Evolutionary conservation across 345 rosid species (phyloP).

Genomic region (Triadica sebifera): DNA sequence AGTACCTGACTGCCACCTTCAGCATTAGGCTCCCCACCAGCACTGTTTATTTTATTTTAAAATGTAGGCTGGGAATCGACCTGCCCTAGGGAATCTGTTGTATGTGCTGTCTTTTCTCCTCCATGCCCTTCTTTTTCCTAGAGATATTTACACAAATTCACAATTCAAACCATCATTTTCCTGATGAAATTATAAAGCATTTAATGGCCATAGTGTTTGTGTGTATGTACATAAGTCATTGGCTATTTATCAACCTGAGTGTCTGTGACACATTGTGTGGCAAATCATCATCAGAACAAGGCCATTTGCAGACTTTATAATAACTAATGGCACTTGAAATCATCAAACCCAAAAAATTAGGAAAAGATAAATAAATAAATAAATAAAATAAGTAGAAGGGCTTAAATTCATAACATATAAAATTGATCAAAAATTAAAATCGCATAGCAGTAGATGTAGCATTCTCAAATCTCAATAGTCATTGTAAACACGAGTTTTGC

Average conservation of each 20-base stretch:
- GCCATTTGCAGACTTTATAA: not conserved
- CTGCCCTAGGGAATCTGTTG: conserved; percentile 35
- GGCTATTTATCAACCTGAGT: not conserved
- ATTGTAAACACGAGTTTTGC: not conserved
- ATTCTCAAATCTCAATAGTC: not conserved
- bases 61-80: conserved; percentile 37
- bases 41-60: conserved; percentile 33
- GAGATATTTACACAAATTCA: conserved; percentile 13
- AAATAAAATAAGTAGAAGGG: too few relatives aligned
- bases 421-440: not conserved
- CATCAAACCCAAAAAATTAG: too few relatives aligned
- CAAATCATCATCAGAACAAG: not conserved
- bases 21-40: conserved; percentile 38
- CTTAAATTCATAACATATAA: not conserved
- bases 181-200: not conserved
- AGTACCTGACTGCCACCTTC: conserved; percentile 55
- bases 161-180: not conserved
- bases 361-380: too few relatives aligned
- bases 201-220: not conserved
- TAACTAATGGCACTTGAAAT: not conserved
- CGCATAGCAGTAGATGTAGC: not conserved
- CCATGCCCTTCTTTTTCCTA: conserved; percentile 48
- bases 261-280: not conserved
- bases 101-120: conserved; percentile 40
- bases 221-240: not conserved